phyloP scores from a whole-genome alignment of 345 rosid species.

The Raphanus raphanistrum region DNA sequence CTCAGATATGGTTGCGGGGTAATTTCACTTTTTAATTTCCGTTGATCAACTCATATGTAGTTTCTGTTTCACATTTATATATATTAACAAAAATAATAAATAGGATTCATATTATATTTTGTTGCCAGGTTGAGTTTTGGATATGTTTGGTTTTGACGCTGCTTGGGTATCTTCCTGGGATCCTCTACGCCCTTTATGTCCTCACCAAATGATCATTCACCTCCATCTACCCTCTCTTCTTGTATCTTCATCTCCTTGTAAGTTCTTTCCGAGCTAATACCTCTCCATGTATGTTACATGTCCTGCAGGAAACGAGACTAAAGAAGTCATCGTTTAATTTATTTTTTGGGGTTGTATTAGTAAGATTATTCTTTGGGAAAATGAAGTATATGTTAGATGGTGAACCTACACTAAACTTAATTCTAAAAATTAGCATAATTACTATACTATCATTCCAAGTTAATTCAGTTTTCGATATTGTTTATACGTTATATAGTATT shows the following conservation, averaged over 20 bases:
- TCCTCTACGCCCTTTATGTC: conserved; percentile 68
- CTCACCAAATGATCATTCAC: conserved; percentile 59
- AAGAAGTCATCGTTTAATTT: background rate
- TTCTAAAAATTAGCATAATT: background rate
- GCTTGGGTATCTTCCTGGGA: conserved; percentile 78
- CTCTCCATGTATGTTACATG: background rate
- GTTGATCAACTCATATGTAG: background rate
- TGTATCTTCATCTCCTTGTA: conserved; percentile 23
- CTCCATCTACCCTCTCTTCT: background rate
- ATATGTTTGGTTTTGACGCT: conserved; percentile 75
- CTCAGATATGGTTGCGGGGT: conserved; percentile 80
- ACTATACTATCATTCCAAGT: background rate
- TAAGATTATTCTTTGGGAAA: background rate
- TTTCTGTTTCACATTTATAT: background rate
- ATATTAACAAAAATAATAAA: background rate
- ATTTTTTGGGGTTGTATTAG: background rate
- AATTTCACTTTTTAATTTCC: background rate
- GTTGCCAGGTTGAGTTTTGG: conserved; percentile 77
- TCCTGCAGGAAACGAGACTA: background rate
- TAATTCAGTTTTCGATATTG: background rate
- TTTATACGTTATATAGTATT: background rate
- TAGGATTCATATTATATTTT: background rate
- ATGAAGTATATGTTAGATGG: background rate
- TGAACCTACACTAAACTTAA: background rate
- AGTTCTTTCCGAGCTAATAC: background rate